Base-by-base conservation (phyloP, 2,329 filamentous ascomycete species). In the Trichophyton rubrum region DNA sequence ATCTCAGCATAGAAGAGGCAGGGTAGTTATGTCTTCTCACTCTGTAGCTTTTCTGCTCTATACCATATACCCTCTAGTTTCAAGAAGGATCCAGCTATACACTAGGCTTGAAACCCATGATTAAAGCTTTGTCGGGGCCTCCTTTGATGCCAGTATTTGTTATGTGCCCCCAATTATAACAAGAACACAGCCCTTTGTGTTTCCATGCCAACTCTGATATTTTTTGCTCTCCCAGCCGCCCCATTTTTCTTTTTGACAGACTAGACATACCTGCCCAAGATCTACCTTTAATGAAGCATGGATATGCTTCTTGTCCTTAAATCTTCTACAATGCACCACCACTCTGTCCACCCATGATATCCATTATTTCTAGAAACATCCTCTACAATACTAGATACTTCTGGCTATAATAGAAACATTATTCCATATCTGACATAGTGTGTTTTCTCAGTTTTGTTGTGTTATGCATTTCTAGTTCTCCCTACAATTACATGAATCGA, bases 11-110 rank as follows among this genome's bases (percentile, higher is more conserved):
- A 40, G 56, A 17, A 47, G 38, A 43, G 27, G 17, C 24, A 41
- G 40, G 56, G 56, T 59, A 59, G 22, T 47, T 59, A 59, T 59
- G 56, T 38, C 40, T 47, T 17, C 22, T 59, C 20, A 58, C 56
- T 2, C 30, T 41, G 30, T 7, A 7, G 11, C 56, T 27, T 20
- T 49, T 24, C 40, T 17, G 13, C 11, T 30, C 40, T 38, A 20
- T 30, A 30, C 15, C 6, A 27, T 47, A 27, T 22, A 27, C 30
- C n/a, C 40, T 47, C 17, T 38, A 11, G 20, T 9, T 30, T 13
- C 56, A 41, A 59, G 38, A 59, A 59, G 11, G 17, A 59, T 49
- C 40, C 17, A 59, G 40, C 56, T 22, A 30, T 24, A 30, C 20
- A n/a, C 15, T 11, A 20, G 8, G 27, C 33, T 38, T 35, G n/a